These are phyloP conservation scores for Raffaelea albimanens DNA, from an alignment of 2,329 filamentous ascomycete species.

Conservation along the genomic window DNA sequence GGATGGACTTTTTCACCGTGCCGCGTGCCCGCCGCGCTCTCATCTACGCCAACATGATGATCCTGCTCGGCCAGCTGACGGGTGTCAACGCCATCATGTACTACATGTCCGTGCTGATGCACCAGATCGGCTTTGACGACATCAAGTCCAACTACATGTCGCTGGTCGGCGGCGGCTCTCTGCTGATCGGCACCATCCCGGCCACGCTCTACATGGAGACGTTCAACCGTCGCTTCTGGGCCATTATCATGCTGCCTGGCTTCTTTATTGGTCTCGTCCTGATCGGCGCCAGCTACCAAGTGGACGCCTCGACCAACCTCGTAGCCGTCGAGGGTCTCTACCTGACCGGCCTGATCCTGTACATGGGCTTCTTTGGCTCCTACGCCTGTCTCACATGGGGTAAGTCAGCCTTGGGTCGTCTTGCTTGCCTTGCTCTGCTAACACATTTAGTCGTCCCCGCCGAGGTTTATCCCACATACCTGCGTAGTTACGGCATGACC, in stretches of 20 bases:
- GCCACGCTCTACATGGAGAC: constrained; percentile 63
- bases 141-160: constrained; percentile 64
- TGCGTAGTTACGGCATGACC: constrained; percentile 66
- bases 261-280: constrained; percentile 62
- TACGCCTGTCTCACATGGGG: constrained; percentile 55
- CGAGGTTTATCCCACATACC: constrained; percentile 64
- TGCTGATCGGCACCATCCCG: constrained; percentile 59
- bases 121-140: constrained; percentile 55
- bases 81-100: constrained; percentile 65
- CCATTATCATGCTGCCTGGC: constrained; percentile 59
- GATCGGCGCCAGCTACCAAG: constrained; percentile 54
- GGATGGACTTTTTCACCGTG: constrained; percentile 66
- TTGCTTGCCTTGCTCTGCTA: not conserved
- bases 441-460: constrained; percentile 55
- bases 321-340: constrained; percentile 49
- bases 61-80: constrained; percentile 60
- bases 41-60: constrained; percentile 61
- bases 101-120: constrained; percentile 62
- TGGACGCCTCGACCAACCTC: constrained; percentile 35
- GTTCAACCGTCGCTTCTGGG: constrained; percentile 67
- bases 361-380: constrained; percentile 60
- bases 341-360: constrained; percentile 56
- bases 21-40: constrained; percentile 57
- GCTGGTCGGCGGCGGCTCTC: constrained; percentile 57
- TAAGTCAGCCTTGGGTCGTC: no score